Percentiles rank a stretch among this genome's conserved stretches.
Evolutionary conservation across 148 eudicot genomes (phyloP).

Genomic region (Rheum nobile): DNA sequence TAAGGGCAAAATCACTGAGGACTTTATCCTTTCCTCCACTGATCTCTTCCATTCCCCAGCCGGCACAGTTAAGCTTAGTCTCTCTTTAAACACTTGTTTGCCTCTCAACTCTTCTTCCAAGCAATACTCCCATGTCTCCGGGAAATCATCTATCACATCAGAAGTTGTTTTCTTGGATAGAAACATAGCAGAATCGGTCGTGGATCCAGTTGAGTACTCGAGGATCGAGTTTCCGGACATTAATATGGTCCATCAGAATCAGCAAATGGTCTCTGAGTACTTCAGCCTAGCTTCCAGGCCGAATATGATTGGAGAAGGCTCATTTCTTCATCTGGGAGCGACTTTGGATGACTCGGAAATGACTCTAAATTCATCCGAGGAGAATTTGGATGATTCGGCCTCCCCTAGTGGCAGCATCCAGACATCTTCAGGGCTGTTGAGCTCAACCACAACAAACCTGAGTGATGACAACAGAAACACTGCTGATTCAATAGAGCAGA

Average conservation of each 20-base stretch:
- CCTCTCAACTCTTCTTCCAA: constrained; percentile 14
- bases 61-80: constrained; percentile 54
- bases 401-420: not conserved
- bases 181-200: constrained; percentile 12
- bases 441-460: constrained; percentile 45
- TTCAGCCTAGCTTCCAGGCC: constrained; percentile 22
- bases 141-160: constrained; percentile 35
- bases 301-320: constrained; percentile 23
- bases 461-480: constrained; percentile 55
- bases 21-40: constrained; percentile 62
- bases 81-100: constrained; percentile 22
- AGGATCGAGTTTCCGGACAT: constrained; percentile 69
- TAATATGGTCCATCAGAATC: constrained; percentile 37
- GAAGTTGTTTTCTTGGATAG: constrained; percentile 46
- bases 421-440: constrained; percentile 26
- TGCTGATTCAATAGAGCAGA: constrained; percentile 27
- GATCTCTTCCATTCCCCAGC: constrained; percentile 85
- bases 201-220: constrained; percentile 37
- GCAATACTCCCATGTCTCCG: constrained; percentile 13
- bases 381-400: not conserved
- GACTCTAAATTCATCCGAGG: not conserved
- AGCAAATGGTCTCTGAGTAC: constrained; percentile 56
- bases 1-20: constrained; percentile 38
- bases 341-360: not conserved
- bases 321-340: constrained; percentile 52